Evolutionary conservation across 805 yeast genomes (phyloP).

Genomic region (Komagataella ulmi): DNA sequence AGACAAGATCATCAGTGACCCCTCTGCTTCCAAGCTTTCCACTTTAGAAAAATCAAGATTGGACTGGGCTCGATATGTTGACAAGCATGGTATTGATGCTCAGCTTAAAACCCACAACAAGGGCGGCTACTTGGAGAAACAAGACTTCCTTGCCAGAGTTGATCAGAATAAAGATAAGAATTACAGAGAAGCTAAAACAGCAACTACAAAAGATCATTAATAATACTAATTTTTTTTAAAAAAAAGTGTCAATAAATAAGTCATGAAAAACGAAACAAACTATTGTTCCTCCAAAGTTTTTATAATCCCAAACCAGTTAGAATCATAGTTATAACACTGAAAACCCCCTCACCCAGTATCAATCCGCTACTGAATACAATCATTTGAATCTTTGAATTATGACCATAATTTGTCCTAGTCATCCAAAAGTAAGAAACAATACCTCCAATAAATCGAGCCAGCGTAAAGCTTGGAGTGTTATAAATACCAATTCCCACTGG

Average conservation of each 20-base stretch:
- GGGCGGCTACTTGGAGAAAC: constrained; percentile 85
- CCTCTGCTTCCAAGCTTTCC: constrained; percentile 67
- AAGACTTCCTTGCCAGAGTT: constrained; percentile 74
- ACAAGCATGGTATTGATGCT: constrained; percentile 69
- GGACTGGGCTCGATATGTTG: constrained; percentile 94
- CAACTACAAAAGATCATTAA: constrained; percentile 1
- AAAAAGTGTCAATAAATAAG: no score
- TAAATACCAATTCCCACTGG: constrained; percentile 97
- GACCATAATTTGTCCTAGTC: constrained; percentile 14
- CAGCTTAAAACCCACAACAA: constrained; percentile 73
- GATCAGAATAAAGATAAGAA: constrained; percentile 43
- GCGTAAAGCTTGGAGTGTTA: constrained; percentile 84
- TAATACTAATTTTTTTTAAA: no score
- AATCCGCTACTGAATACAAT: constrained; percentile 87
- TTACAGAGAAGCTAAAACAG: constrained; percentile 24
- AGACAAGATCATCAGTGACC: constrained; percentile 59
- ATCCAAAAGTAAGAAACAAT: constrained; percentile 48
- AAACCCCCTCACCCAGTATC: constrained; percentile 87
- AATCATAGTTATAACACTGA: constrained; percentile 72
- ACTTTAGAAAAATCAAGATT: constrained; percentile 86
- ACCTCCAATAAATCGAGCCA: constrained; percentile 91
- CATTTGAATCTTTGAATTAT: constrained; percentile 51
- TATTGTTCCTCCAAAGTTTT: constrained; percentile 20
- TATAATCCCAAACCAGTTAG: constrained; percentile 60
- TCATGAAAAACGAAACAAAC: neutral